phyloP scores from a whole-genome alignment of 495 filamentous ascomycete genomes.

The Talaromyces thailandensis region DNA sequence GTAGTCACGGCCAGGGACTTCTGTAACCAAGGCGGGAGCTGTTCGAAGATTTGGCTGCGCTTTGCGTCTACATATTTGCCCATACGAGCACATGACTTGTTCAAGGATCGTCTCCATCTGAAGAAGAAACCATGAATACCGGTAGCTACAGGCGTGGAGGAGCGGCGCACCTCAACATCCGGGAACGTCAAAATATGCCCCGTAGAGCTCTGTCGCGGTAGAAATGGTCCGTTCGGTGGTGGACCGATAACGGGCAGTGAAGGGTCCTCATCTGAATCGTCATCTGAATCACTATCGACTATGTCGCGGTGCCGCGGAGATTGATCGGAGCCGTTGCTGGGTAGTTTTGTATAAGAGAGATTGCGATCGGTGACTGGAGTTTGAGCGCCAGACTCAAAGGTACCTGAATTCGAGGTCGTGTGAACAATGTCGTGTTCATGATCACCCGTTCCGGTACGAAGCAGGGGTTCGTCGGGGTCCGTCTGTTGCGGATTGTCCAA shows the following conservation, averaged over 20 bases:
- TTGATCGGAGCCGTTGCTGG: constrained; percentile 14
- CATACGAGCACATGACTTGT: constrained; percentile 11
- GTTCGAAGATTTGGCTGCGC: constrained; percentile 20
- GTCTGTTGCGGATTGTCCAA: constrained; percentile 47
- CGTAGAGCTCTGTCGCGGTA: constrained; percentile 28
- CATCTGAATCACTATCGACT: constrained; percentile 19
- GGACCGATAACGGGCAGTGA: constrained; percentile 20
- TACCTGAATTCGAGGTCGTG: constrained; percentile 11
- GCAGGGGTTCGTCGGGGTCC: constrained; percentile 34
- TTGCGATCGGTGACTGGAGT: constrained; percentile 29
- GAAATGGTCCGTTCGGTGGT: constrained; percentile 29
- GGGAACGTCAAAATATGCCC: constrained; percentile 36
- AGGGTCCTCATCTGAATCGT: constrained; percentile 16
- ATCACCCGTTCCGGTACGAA: constrained; percentile 25
- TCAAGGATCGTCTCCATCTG: constrained; percentile 16
- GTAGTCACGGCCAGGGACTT: constrained; percentile 35
- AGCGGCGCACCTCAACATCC: constrained; percentile 22
- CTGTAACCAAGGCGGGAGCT: constrained; percentile 53
- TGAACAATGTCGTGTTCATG: constrained; percentile 17
- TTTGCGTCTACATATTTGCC: constrained; percentile 16
- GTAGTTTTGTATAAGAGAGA: constrained; percentile 29
- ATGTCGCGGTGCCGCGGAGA: constrained; percentile 6
- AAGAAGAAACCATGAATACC: constrained; percentile 14
- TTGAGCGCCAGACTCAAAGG: constrained; percentile 31
- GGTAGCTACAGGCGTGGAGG: constrained; percentile 8